These are phyloP conservation scores for Aspergillus wentii DNA, from an alignment of 495 filamentous ascomycete species.

Conservation along the genomic window DNA sequence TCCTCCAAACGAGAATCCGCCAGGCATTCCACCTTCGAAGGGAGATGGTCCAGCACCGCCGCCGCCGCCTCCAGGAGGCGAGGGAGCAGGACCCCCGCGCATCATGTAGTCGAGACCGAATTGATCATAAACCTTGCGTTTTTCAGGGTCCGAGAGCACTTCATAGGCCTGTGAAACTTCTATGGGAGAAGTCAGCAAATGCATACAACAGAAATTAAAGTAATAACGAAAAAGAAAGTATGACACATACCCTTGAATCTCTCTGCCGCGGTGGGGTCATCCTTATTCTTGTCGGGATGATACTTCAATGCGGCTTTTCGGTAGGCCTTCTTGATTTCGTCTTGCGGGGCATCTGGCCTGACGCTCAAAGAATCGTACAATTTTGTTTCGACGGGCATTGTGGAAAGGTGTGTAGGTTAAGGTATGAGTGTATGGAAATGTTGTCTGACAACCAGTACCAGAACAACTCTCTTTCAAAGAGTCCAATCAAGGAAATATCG, in stretches of 20 bases:
- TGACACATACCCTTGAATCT: conserved; percentile 69
- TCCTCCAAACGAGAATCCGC: conserved; percentile 48
- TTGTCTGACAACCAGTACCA: no score
- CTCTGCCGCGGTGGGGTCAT: conserved; percentile 75
- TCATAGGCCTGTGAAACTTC: conserved; percentile 96
- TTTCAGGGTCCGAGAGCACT: conserved; percentile 94
- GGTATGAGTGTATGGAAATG: no score
- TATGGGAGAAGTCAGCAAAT: conserved; percentile 18
- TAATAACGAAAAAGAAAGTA: conserved; percentile 1
- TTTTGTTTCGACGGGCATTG: conserved; percentile 83
- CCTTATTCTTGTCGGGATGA: conserved; percentile 97
- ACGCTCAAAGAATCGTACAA: conserved; percentile 75
- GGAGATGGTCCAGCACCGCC: conserved; percentile 43
- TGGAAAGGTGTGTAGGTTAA: no score
- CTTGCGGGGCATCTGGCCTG: conserved; percentile 74
- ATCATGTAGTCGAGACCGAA: conserved; percentile 91
- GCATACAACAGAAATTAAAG: not conserved
- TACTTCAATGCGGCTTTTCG: conserved; percentile 87
- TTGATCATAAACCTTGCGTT: conserved; percentile 92
- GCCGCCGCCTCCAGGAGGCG: conserved; percentile 44
- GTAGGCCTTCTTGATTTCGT: conserved; percentile 98
- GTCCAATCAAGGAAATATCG: no score
- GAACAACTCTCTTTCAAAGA: no score
- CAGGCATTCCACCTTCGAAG: conserved; percentile 54
- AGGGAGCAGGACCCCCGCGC: conserved; percentile 73